phyloP scores from a whole-genome alignment of 352 stramenopile genomes.

The Phytophthora kernoviae region DNA sequence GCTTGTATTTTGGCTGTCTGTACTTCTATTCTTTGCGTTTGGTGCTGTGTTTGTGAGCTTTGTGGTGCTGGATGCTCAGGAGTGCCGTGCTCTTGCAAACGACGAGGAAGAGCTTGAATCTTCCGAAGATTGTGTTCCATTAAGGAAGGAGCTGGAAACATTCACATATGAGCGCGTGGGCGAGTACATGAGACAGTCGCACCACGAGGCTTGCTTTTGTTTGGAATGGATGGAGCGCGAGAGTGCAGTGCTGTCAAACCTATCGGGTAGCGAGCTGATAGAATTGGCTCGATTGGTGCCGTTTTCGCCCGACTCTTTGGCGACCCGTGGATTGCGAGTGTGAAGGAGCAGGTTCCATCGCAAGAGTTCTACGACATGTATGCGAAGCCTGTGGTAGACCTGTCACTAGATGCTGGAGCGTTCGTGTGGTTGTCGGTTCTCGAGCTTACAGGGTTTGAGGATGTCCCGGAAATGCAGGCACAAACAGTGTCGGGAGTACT shows the following conservation, averaged over 20 bases:
- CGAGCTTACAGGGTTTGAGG: constrained; percentile 19
- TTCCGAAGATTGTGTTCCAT: constrained; percentile 22
- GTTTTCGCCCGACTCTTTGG: constrained; percentile 47
- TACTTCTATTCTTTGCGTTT: constrained; percentile 36
- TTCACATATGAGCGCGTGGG: constrained; percentile 37
- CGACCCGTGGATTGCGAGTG: constrained; percentile 31
- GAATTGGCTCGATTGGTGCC: constrained; percentile 40
- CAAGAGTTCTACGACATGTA: constrained; percentile 41
- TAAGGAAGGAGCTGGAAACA: constrained; percentile 37
- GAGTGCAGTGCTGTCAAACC: constrained; percentile 28
- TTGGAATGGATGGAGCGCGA: constrained; percentile 49
- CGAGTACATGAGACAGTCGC: constrained; percentile 32
- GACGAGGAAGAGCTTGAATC: constrained; percentile 28
- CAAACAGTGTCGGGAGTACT: not conserved
- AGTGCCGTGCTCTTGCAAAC: constrained; percentile 27
- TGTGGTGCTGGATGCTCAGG: constrained; percentile 39
- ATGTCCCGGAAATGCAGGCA: constrained; percentile 6
- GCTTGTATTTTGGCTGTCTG: constrained; percentile 35
- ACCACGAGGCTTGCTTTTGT: constrained; percentile 48
- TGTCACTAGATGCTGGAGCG: constrained; percentile 26
- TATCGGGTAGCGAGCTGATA: constrained; percentile 26
- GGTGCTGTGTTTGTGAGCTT: constrained; percentile 38
- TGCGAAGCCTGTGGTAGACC: constrained; percentile 41
- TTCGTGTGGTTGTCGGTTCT: constrained; percentile 38
- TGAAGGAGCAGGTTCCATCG: constrained; percentile 40